Percentiles rank a stretch among this genome's conserved stretches.
Conservation (phyloP, 805 yeast species). For the Yarrowia sp. region DNA sequence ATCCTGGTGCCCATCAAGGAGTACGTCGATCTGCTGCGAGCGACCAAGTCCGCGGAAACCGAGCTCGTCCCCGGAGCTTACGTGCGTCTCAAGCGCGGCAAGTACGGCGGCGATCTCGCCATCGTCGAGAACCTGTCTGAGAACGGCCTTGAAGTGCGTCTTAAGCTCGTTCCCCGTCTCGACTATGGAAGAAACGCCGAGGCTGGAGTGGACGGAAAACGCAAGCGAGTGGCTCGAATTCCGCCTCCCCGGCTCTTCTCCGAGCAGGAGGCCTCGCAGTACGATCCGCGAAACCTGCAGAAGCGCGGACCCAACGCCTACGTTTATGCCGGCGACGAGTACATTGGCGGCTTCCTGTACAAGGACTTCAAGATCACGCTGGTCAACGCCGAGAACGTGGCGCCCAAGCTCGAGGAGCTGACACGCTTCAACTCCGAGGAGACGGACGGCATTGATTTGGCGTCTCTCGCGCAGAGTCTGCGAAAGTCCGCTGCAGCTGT, state of each 20-base stretch:
- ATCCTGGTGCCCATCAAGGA: slow-evolving; percentile 92
- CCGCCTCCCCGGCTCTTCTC: slow-evolving; percentile 86
- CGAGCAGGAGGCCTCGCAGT: slow-evolving; percentile 82
- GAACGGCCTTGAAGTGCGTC: slow-evolving; percentile 91
- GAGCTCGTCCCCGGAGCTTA: slow-evolving; percentile 89
- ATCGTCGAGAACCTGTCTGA: slow-evolving; percentile 90
- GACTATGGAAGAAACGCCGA: slow-evolving; percentile 69
- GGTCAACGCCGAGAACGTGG: slow-evolving; percentile 73
- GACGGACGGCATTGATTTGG: slow-evolving; percentile 85
- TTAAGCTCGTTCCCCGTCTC: slow-evolving; percentile 87
- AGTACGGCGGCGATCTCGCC: slow-evolving; percentile 89
- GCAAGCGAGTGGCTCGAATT: slow-evolving; percentile 48
- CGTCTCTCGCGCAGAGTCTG: slow-evolving; percentile 81
- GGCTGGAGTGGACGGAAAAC: slow-evolving; percentile 51
- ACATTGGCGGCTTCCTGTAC: slow-evolving; percentile 79
- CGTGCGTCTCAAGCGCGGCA: slow-evolving; percentile 86
- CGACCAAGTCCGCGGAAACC: slow-evolving; percentile 81
- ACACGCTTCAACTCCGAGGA: slow-evolving; percentile 71
- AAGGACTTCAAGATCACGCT: slow-evolving; percentile 84
- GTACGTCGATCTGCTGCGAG: slow-evolving; percentile 87
- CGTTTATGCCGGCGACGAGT: slow-evolving; percentile 82
- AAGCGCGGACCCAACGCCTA: slow-evolving; percentile 58
- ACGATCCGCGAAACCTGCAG: slow-evolving; percentile 68
- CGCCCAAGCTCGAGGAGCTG: slow-evolving; percentile 85
- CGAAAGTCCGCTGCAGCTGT: slow-evolving; percentile 58